phyloP scores from a whole-genome alignment of 805 yeast genomes.

The Candida vartiovaarae region DNA sequence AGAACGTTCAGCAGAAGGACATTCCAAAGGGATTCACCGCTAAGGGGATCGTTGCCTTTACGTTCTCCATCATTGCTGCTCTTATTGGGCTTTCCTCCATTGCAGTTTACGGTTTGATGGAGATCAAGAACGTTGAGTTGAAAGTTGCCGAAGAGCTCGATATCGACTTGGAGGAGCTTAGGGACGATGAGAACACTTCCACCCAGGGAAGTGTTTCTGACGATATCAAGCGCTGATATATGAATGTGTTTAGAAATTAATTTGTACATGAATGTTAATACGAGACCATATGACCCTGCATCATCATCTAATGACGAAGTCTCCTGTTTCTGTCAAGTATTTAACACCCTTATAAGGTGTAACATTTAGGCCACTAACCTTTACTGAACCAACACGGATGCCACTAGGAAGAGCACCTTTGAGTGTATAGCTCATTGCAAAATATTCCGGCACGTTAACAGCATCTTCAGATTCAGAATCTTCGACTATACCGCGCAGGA shows the following conservation, averaged over 20 bases:
- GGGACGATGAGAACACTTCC: constrained; percentile 6
- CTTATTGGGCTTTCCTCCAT: constrained; percentile 73
- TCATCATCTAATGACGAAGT: constrained; percentile 26
- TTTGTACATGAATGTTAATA: background rate
- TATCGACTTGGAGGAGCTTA: constrained; percentile 11
- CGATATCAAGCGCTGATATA: background rate
- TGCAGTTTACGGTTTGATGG: constrained; percentile 80
- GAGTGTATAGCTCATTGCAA: constrained; percentile 46
- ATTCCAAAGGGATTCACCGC: constrained; percentile 92
- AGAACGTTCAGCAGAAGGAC: constrained; percentile 56
- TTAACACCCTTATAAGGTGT: constrained; percentile 91
- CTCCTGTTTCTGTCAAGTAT: constrained; percentile 61
- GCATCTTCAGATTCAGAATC: background rate
- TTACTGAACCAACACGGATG: constrained; percentile 56
- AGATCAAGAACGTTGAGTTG: constrained; percentile 61
- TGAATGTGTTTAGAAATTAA: background rate
- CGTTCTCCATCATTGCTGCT: constrained; percentile 84
- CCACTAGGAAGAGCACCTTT: constrained; percentile 76
- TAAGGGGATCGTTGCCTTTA: constrained; percentile 89
- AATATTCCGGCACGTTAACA: constrained; percentile 33
- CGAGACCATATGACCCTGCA: background rate
- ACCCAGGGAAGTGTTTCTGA: constrained; percentile 1
- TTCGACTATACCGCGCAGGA: constrained; percentile 54
- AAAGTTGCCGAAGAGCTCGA: constrained; percentile 34
- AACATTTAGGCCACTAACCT: constrained; percentile 56